These are phyloP conservation scores for Phytophthora pseudosyringae DNA, from an alignment of 352 stramenopile genomes.

Conservation along the genomic window DNA sequence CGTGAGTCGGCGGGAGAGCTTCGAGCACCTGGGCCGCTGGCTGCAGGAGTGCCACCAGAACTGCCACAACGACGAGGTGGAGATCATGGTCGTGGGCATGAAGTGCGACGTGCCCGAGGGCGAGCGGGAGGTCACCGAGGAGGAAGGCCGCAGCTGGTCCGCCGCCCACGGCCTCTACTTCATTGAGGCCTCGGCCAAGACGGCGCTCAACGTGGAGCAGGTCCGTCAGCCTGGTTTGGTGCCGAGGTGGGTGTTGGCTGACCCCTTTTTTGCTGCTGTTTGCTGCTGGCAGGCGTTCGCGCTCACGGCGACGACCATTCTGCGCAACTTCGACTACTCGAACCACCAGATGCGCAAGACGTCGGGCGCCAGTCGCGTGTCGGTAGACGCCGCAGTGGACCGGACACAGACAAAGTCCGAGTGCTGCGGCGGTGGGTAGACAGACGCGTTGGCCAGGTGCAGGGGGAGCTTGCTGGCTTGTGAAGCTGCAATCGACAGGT, in stretches of 20 bases:
- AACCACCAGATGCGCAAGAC: conserved; percentile 64
- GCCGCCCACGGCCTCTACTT: conserved; percentile 73
- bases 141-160: conserved; percentile 74
- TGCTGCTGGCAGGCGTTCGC: conserved; percentile 56
- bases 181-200: conserved; percentile 87
- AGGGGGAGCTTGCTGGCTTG: not conserved
- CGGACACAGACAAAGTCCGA: conserved; percentile 35
- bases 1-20: conserved; percentile 78
- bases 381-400: conserved; percentile 42
- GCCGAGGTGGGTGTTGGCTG: too few relatives aligned
- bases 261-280: conserved; percentile 2
- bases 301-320: conserved; percentile 73
- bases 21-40: conserved; percentile 78
- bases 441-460: conserved; percentile 1
- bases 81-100: conserved; percentile 90
- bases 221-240: conserved; percentile 27
- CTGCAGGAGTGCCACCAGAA: conserved; percentile 88
- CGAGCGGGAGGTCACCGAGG: conserved; percentile 70
- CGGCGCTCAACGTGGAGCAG: conserved; percentile 80
- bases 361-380: conserved; percentile 46
- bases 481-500: not conserved
- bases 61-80: conserved; percentile 83
- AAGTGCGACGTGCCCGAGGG: conserved; percentile 72
- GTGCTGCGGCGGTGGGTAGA: conserved; percentile 43
- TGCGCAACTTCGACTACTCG: conserved; percentile 76